Evolutionary conservation across 2,329 filamentous ascomycete genomes (phyloP), one percentile per base, ranked within the genome.

Genomic region (Diaporthe citrichinensis): DNA sequence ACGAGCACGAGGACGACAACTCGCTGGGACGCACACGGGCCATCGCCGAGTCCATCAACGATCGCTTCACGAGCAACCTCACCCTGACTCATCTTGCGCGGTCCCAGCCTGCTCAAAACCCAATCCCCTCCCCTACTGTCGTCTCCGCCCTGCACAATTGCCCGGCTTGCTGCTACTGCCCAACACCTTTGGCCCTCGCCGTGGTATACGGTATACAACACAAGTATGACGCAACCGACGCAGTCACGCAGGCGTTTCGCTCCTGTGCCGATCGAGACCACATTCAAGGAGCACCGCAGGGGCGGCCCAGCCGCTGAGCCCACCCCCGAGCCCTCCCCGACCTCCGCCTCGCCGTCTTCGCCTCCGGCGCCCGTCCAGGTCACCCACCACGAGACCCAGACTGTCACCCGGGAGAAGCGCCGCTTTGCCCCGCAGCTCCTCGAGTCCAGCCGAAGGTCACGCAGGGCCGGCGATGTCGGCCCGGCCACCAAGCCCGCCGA

Each of bases 381-480:
- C 46, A 71, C 68, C 46, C 14, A 72, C 65, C 61, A 77, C 36
- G 71, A 71, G 73, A 76, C 71, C 67, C 69, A 72, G 46, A 72
- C 69, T 9, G 41, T 36, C 31, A 31, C 55, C 71, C 57, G 80
- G 67, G 81, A 82, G 53, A 85, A 84, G 79, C 87, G 88, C 77
- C 85, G 86, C 76, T 98, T 97, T 82, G 90, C 92, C 41, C 95
- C 95, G 17, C 93, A 96, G 80, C 87, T 98, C 73, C 92, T 98
- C 77, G 95, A 96, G 83, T 96, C 94, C 3, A 93, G 93, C 5
- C 91, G 92, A 79, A 89, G 95, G 72, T 92, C 92, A 46, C 91
- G 93, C 77, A 92, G 92, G 80, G 90, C 90, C 23, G 92, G 92
- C 28, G 93, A 95, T 79, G 83, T 88, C 1, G 88, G 88, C 8